Base-by-base conservation (phyloP, 345 rosid species). In the Nephelium lappaceum region DNA sequence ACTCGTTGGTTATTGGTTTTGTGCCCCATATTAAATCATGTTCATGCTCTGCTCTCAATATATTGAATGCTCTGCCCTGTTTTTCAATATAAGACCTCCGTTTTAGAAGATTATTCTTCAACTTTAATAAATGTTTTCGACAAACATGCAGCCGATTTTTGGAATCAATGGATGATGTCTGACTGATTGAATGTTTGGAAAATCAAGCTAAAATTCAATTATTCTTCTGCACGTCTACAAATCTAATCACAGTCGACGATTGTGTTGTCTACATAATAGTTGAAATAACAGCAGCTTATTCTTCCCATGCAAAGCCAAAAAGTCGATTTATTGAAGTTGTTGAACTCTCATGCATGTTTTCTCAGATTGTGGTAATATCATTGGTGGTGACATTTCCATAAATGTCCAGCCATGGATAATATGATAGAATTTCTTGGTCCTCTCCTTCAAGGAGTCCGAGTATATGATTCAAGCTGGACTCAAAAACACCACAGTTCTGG, bases 391-490 rank as follows among this genome's bases (percentile, higher is more conserved):
- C 58, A 65, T 74, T 42, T 49, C 69, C 77, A 31, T 31, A 31
- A 60, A 49, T 82, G 77, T 81, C 81, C 55, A 77, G 45, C 83
- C 85, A 85, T 67, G 85, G 82, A 73, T 72, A 76, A 71, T 72
- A 77, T 38, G 78, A 12, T 47, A 84, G 80, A 58, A 79, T 73
- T 62, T 85, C 90, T 60, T 45, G 76, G 77, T 89, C 90, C 24
- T 76, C 71, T 58, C 79, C 92, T 68, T 83, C 85, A 24, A 87
- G 77, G 60, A 73, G 77, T 79, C 82, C 71, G 38, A 76, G 87
- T 36, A 79, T 24, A 61, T 80, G 57, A 61, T 67, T 77, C 25
- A 83, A 83, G 47, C 70, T 71, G n/a, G 77, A 67, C 63, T 82
- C 82, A 36, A 62, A 78, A 19, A 80, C 64, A 25, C 36, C 36